These are phyloP conservation scores for Seiridium cupressi DNA, from an alignment of 2,329 filamentous ascomycete genomes.

Conservation along the genomic window DNA sequence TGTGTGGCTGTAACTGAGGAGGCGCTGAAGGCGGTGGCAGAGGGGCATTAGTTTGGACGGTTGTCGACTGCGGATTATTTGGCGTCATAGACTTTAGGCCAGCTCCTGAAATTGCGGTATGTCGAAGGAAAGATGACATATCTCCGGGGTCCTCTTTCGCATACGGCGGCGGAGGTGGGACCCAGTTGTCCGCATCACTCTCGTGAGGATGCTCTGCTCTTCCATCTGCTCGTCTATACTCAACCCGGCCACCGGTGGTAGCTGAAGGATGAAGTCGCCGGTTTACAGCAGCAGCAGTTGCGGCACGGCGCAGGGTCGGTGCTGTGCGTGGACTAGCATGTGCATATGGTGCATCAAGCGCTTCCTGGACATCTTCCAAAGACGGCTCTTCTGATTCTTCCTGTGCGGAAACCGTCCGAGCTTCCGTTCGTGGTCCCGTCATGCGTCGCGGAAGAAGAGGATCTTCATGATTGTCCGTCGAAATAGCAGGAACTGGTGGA, in stretches of 20 bases:
- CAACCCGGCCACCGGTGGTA: constrained; percentile 50
- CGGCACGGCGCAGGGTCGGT: constrained; percentile 69
- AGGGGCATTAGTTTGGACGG: not conserved
- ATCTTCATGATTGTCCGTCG: constrained; percentile 42
- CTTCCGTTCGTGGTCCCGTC: constrained; percentile 25
- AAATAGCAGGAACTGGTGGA: constrained; percentile 26
- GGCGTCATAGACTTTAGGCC: constrained; percentile 6
- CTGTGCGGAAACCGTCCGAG: constrained; percentile 17
- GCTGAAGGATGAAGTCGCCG: constrained; percentile 63
- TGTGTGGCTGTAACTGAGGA: not conserved
- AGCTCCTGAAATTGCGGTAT: constrained; percentile 39
- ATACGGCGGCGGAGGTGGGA: constrained; percentile 81
- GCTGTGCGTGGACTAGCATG: constrained; percentile 70
- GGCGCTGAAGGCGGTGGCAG: not conserved
- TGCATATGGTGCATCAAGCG: constrained; percentile 69
- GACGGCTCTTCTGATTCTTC: constrained; percentile 45
- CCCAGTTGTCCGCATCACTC: constrained; percentile 86
- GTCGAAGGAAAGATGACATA: constrained; percentile 54
- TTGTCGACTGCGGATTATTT: not conserved
- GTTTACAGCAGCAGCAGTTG: constrained; percentile 73
- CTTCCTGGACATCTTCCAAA: constrained; percentile 55
- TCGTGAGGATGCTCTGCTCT: constrained; percentile 76
- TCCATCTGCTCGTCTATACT: constrained; percentile 69
- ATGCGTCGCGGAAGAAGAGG: constrained; percentile 52
- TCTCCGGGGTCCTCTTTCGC: constrained; percentile 61